Evolutionary conservation across 208 protist genomes (phyloP), one percentile per base, ranked within the genome.

Genomic region (Acanthamoeba triangularis): DNA sequence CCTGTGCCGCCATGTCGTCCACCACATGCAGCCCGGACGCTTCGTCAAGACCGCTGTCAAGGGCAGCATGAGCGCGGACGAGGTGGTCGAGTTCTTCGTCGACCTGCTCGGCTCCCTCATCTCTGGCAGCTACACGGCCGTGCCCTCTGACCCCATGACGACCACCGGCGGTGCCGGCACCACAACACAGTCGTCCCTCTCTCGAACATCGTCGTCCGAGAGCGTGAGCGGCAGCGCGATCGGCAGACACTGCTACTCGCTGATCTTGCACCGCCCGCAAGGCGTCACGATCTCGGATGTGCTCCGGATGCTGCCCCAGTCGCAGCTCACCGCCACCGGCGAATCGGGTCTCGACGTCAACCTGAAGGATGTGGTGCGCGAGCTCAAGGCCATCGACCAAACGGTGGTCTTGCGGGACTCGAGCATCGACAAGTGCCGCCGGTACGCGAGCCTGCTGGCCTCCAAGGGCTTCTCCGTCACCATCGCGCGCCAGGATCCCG

Each of bases 361-460:
- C 30, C 20, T 88, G 30, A 88, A 88, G 80, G 80, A 88, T 4
- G 30, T 88, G 7, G 80, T 88, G 52, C 44, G 80, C 5, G 80
- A 88, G 80, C 41, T 88, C 0, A 88, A 88, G 80, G 80, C 52
- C 13, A 88, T 88, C 80, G 80, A 88, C 52, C 80, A 88, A 44
- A 63, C 80, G 11, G 49, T 88, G 41, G 80, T 88, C 49, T 41
- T 88, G 80, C 44, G 49, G 14, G 80, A 88, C 52, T 8, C 80
- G 49, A 88, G 49, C 80, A 63, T 88, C 80, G 80, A 88, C 10
- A 88, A 88, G 30, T 88, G 80, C 80, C 80, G 80, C 49, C 80
- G 80, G 11, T 88, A 35, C 25, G 80, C 80, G n/a, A 63, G 41
- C 41, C 52, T 88, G 13, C 80, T 88, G 14, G 80, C 80, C 16